Conservation (phyloP, 768 basidiomycete species). For the Tylopilus plumbeoviolaceoides region DNA sequence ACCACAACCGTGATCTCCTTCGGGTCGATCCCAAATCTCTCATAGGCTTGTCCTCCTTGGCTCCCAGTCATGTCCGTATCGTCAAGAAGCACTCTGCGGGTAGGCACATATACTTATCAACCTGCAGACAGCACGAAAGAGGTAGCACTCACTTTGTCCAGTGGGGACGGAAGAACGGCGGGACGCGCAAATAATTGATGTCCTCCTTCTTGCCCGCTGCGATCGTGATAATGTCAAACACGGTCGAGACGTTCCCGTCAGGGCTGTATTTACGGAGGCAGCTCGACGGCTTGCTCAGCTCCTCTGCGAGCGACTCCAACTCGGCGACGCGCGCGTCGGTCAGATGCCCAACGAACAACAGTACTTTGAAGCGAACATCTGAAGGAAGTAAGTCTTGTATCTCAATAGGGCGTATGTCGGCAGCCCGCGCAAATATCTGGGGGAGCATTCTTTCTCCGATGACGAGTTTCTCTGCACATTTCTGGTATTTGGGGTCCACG, state of each 20-base stretch:
- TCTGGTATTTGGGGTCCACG: slow-evolving; percentile 29
- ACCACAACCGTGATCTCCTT: slow-evolving; percentile 30
- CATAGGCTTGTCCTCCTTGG: slow-evolving; percentile 33
- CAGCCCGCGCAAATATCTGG: slow-evolving; percentile 32
- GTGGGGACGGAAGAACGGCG: slow-evolving; percentile 34
- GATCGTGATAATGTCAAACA: slow-evolving; percentile 33
- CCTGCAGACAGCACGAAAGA: not conserved
- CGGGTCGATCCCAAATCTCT: slow-evolving; percentile 31
- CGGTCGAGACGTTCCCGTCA: slow-evolving; percentile 16
- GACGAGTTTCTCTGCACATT: slow-evolving; percentile 29
- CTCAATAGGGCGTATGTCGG: slow-evolving; percentile 35
- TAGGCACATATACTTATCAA: not conserved
- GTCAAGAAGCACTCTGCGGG: slow-evolving; percentile 35
- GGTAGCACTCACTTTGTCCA: slow-evolving; percentile 38
- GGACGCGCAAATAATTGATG: slow-evolving; percentile 33
- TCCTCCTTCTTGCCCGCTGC: slow-evolving; percentile 29
- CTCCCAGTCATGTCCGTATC: slow-evolving; percentile 31
- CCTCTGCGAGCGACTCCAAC: slow-evolving; percentile 25
- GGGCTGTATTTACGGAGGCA: slow-evolving; percentile 29
- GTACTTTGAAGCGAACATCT: slow-evolving; percentile 37
- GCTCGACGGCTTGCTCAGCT: slow-evolving; percentile 22
- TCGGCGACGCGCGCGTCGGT: slow-evolving; percentile 18
- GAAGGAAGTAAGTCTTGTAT: slow-evolving; percentile 39
- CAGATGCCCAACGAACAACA: slow-evolving; percentile 33
- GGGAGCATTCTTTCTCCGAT: slow-evolving; percentile 40